These are phyloP conservation scores for Colletotrichum lupini DNA, from an alignment of 2,329 filamentous ascomycete species.

Conservation along the genomic window DNA sequence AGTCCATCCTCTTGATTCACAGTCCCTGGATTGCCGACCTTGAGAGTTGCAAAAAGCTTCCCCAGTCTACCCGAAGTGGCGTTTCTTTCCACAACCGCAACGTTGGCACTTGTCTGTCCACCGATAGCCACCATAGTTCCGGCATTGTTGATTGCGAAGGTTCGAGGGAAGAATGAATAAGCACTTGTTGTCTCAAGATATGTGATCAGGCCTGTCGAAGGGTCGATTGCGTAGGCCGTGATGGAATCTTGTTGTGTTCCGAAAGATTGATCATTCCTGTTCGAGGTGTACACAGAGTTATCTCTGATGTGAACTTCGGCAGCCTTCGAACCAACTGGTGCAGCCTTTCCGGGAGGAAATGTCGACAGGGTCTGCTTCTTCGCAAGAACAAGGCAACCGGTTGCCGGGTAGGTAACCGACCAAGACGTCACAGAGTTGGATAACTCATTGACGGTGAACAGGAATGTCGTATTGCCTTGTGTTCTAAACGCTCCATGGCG, in stretches of 20 bases:
- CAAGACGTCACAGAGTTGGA: slow-evolving; percentile 62
- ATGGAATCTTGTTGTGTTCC: slow-evolving; percentile 65
- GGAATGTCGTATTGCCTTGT: slow-evolving; percentile 41
- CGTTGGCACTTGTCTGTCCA: slow-evolving; percentile 68
- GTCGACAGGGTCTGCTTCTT: slow-evolving; percentile 59
- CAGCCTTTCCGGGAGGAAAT: slow-evolving; percentile 53
- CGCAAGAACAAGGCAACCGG: slow-evolving; percentile 57
- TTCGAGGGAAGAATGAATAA: slow-evolving; percentile 70
- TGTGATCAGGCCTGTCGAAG: slow-evolving; percentile 57
- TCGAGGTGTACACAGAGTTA: slow-evolving; percentile 69
- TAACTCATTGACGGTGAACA: slow-evolving; percentile 61
- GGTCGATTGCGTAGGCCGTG: slow-evolving; percentile 60
- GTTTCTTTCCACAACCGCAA: slow-evolving; percentile 69
- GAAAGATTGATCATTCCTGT: slow-evolving; percentile 71
- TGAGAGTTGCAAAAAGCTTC: slow-evolving; percentile 52
- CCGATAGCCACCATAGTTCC: slow-evolving; percentile 72
- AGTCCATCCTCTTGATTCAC: slow-evolving; percentile 58
- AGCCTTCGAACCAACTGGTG: slow-evolving; percentile 59
- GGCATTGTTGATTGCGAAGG: slow-evolving; percentile 69
- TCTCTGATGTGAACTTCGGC: slow-evolving; percentile 65
- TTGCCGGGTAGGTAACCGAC: slow-evolving; percentile 56
- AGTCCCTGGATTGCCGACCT: slow-evolving; percentile 52
- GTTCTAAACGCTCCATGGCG: slow-evolving; percentile 64
- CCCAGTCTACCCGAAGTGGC: slow-evolving; percentile 65
- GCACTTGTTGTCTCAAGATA: slow-evolving; percentile 67